phyloP scores from a whole-genome alignment of 306 rosid genomes.

The Lathyrus oleraceus region DNA sequence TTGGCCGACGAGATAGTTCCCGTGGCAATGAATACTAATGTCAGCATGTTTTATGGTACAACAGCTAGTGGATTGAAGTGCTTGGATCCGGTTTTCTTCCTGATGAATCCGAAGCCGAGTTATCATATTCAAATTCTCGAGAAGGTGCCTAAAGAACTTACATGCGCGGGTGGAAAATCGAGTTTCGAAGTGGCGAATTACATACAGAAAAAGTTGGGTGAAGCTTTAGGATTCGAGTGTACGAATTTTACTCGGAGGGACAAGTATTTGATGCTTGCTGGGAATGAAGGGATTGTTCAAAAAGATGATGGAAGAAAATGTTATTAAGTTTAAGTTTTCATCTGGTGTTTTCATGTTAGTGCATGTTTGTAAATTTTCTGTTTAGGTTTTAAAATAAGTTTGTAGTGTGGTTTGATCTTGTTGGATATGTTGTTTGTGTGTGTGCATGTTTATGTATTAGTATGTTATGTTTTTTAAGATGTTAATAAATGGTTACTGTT shows the following conservation, averaged over 20 bases:
- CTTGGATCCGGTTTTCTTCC: slow-evolving; percentile 76
- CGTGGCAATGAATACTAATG: slow-evolving; percentile 66
- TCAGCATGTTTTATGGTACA: slow-evolving; percentile 92
- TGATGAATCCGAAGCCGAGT: slow-evolving; percentile 84
- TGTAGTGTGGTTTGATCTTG: background rate
- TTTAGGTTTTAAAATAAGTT: background rate
- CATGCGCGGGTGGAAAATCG: slow-evolving; percentile 67
- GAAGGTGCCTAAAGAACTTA: slow-evolving; percentile 56
- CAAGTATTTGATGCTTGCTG: slow-evolving; percentile 93
- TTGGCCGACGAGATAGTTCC: slow-evolving; percentile 83
- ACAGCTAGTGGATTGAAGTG: slow-evolving; percentile 92
- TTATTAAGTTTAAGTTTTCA: no score
- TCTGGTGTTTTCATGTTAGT: no score
- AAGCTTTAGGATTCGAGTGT: slow-evolving; percentile 88
- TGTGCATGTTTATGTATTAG: background rate
- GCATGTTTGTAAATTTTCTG: no score
- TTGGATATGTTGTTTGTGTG: background rate
- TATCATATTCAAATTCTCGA: slow-evolving; percentile 62
- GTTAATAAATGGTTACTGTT: background rate
- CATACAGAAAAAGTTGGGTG: slow-evolving; percentile 62
- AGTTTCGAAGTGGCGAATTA: slow-evolving; percentile 84
- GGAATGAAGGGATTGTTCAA: slow-evolving; percentile 77
- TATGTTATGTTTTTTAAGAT: background rate
- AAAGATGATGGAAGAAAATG: slow-evolving; percentile 33
- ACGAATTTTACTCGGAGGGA: slow-evolving; percentile 77